Conservation (phyloP, 2,329 filamentous ascomycete species). For the Cytospora piceicola region DNA sequence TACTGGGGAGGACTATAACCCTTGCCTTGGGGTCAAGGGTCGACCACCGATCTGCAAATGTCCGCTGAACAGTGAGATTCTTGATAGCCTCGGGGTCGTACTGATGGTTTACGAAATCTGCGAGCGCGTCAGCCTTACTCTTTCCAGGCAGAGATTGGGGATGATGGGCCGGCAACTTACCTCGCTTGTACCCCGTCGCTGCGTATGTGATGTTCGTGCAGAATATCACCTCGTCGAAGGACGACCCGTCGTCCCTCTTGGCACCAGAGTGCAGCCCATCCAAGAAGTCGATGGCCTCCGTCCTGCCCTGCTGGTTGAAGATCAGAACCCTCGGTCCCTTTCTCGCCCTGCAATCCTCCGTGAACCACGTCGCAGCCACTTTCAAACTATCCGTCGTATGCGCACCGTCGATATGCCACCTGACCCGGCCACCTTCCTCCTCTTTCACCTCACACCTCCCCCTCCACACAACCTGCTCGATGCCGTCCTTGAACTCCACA, state of each 20-base stretch:
- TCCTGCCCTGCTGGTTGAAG: constrained; percentile 81
- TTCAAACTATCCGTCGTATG: constrained; percentile 91
- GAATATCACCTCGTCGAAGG: constrained; percentile 66
- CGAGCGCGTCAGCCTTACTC: constrained; percentile 23
- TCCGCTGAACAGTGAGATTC: constrained; percentile 56
- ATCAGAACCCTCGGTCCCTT: constrained; percentile 62
- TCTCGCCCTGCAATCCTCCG: constrained; percentile 44
- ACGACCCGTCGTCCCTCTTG: constrained; percentile 37
- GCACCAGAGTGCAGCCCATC: constrained; percentile 48
- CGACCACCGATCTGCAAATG: constrained; percentile 57
- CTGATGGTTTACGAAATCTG: constrained; percentile 61
- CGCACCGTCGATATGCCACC: constrained; percentile 91
- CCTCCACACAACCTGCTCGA: constrained; percentile 76
- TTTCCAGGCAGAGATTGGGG: constrained; percentile 4
- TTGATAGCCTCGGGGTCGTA: constrained; percentile 56
- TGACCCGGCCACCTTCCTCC: constrained; percentile 58
- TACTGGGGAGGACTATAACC: constrained; percentile 54
- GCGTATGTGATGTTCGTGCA: constrained; percentile 48
- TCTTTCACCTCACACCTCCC: constrained; percentile 73
- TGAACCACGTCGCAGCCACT: constrained; percentile 82
- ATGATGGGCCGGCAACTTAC: constrained; percentile 31
- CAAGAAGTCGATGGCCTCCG: constrained; percentile 58
- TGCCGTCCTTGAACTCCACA: constrained; percentile 68
- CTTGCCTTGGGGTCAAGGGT: constrained; percentile 51
- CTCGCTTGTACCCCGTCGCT: constrained; percentile 54